Conservation (phyloP, 192 early-diverging fungal species). For the Coemansia sp. region DNA sequence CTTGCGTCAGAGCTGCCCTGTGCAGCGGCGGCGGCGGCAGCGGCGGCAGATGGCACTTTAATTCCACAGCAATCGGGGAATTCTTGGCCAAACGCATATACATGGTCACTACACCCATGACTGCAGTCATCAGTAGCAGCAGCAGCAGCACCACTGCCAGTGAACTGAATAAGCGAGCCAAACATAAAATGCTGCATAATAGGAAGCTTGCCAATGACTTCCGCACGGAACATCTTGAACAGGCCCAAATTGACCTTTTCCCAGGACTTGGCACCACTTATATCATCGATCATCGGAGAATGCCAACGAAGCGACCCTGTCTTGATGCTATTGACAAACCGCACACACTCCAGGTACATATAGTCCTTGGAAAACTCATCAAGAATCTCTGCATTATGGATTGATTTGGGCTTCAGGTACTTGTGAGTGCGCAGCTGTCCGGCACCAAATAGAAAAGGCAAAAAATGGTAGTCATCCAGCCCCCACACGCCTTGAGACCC, state of each 20-base stretch:
- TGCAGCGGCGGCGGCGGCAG: slow-evolving; percentile 28
- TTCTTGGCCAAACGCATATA: slow-evolving; percentile 54
- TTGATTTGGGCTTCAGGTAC: slow-evolving; percentile 88
- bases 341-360: slow-evolving; percentile 94
- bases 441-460: slow-evolving; percentile 92
- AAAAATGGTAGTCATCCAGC: slow-evolving; percentile 95
- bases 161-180: slow-evolving; percentile 76
- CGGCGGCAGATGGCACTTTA: slow-evolving; percentile 54
- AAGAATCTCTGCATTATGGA: slow-evolving; percentile 85
- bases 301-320: slow-evolving; percentile 78
- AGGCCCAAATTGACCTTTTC: slow-evolving; percentile 87
- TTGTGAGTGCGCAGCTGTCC: slow-evolving; percentile 60
- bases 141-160: slow-evolving; percentile 30
- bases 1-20: slow-evolving; percentile 13
- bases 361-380: slow-evolving; percentile 87
- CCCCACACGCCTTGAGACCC: slow-evolving; percentile 99
- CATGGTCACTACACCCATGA: slow-evolving; percentile 37
- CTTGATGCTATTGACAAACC: slow-evolving; percentile 81
- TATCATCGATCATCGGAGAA: slow-evolving; percentile 92
- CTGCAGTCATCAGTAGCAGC: slow-evolving; percentile 13
- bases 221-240: slow-evolving; percentile 91
- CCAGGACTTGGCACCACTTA: slow-evolving; percentile 85
- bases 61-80: slow-evolving; percentile 57
- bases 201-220: slow-evolving; percentile 89
- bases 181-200: slow-evolving; percentile 97